Evolutionary conservation across 306 rosid species (phyloP).

Genomic region (Prunus dulcis): DNA sequence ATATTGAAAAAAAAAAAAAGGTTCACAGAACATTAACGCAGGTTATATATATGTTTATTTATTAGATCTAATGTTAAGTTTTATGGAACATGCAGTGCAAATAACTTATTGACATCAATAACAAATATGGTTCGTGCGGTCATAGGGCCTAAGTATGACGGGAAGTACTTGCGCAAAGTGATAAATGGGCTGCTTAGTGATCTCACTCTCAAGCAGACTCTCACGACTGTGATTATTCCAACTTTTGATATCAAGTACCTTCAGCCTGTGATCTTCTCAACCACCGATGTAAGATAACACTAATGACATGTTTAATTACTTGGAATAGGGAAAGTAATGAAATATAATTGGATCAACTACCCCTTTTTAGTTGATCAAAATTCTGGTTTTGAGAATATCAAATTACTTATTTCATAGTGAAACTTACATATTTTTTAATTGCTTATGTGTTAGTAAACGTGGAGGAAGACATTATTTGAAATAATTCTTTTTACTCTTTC

Average conservation of each 20-base stretch:
- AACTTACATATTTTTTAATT: too few relatives aligned
- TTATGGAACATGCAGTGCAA: not conserved
- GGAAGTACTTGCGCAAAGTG: slow-evolving; percentile 20
- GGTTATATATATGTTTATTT: not conserved
- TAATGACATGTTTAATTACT: not conserved
- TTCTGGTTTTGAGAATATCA: too few relatives aligned
- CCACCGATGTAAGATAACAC: slow-evolving; percentile 26
- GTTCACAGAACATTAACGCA: too few relatives aligned
- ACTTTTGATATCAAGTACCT: slow-evolving; percentile 40
- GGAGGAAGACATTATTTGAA: too few relatives aligned
- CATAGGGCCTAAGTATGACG: slow-evolving; percentile 31
- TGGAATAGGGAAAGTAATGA: too few relatives aligned
- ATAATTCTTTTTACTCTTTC: too few relatives aligned
- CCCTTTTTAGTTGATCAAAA: too few relatives aligned
- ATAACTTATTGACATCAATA: not conserved
- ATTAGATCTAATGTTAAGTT: not conserved
- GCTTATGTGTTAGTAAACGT: too few relatives aligned
- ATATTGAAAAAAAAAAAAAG: too few relatives aligned
- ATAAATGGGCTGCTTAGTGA: slow-evolving; percentile 17
- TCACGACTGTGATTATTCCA: slow-evolving; percentile 36
- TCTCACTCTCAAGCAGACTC: slow-evolving; percentile 23
- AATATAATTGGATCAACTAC: too few relatives aligned
- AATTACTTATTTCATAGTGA: too few relatives aligned
- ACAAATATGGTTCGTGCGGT: not conserved
- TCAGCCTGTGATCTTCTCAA: slow-evolving; percentile 44